A percentile compares a stretch with the other conserved stretches of the same genome.
These are phyloP conservation scores for Dissoconium aciculare DNA, from an alignment of 2,329 filamentous ascomycete genomes.

Conservation along the genomic window DNA sequence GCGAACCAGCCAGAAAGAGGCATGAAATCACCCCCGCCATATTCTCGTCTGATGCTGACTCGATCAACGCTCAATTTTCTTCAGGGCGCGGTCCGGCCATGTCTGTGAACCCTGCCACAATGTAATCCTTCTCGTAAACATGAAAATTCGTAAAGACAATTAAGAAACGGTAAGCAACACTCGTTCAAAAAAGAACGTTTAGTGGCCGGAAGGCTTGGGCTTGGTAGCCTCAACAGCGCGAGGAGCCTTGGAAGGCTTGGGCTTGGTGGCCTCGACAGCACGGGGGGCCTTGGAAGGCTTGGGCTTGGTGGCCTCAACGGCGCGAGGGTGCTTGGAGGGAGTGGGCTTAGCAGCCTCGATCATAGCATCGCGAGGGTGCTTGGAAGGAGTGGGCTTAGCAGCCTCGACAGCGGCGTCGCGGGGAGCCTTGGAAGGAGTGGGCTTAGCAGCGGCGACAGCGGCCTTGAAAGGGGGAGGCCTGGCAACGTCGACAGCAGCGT, in stretches of 20 bases:
- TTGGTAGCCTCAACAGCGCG: conserved; percentile 1
- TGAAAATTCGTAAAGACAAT: too few species aligned
- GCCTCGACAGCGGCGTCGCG: neutral
- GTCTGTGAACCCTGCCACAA: too few species aligned
- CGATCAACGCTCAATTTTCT: too few species aligned
- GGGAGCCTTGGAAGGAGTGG: neutral
- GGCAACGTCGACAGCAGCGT: neutral
- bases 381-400: neutral
- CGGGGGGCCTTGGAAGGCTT: neutral
- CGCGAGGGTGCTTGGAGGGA: conserved; percentile 1
- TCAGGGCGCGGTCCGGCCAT: too few species aligned
- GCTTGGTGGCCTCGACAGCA: neutral
- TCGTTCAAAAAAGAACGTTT: too few species aligned
- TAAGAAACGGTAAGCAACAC: too few species aligned
- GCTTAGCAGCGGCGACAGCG: neutral
- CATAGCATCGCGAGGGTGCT: neutral
- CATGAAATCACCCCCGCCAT: too few species aligned
- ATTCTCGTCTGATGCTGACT: too few species aligned
- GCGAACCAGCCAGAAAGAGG: too few species aligned
- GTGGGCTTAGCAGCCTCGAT: neutral
- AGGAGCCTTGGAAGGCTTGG: too few species aligned
- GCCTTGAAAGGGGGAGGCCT: too few species aligned
- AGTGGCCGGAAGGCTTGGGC: neutral
- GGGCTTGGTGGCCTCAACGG: neutral
- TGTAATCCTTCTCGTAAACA: too few species aligned